Percentiles rank a stretch among this genome's conserved stretches.
Evolutionary conservation across 176 grass and related monocot genomes (phyloP).

Genomic region (Microstegium vimineum): DNA sequence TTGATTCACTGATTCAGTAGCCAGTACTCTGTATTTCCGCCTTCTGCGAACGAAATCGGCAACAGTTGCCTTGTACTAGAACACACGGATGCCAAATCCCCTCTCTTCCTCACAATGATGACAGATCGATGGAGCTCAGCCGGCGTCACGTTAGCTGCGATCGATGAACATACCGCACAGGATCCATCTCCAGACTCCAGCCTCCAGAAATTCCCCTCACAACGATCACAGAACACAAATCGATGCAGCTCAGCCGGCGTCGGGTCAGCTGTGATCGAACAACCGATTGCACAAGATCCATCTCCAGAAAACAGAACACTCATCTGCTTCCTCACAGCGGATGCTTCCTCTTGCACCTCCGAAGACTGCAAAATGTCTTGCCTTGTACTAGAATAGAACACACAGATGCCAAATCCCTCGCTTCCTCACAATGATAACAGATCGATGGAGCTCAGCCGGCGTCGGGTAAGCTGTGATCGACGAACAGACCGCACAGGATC

Average conservation of each 20-base stretch:
- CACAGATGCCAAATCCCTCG: not conserved
- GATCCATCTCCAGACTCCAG: not conserved
- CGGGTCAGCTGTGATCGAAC: not conserved
- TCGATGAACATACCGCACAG: not conserved
- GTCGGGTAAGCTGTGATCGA: not conserved
- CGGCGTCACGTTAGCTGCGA: not conserved
- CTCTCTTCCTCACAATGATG: not conserved
- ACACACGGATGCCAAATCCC: not conserved
- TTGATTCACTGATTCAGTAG: not conserved
- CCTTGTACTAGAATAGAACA: not conserved
- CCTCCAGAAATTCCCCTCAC: too few species aligned
- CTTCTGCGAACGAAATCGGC: not conserved
- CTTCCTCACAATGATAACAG: not conserved
- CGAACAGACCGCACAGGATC: not conserved
- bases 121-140: not conserved
- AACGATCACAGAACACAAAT: not conserved
- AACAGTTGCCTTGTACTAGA: not conserved
- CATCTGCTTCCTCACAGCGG: conserved; percentile 7
- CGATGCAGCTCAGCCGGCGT: not conserved
- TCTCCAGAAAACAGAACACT: not conserved
- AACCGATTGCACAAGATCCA: not conserved
- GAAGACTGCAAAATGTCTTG: not conserved
- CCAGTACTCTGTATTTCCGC: not conserved
- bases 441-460: not conserved
- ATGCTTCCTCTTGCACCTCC: not conserved